phyloP scores from a whole-genome alignment of 2,329 filamentous ascomycete genomes.

The Trichoderma citrinoviride region DNA sequence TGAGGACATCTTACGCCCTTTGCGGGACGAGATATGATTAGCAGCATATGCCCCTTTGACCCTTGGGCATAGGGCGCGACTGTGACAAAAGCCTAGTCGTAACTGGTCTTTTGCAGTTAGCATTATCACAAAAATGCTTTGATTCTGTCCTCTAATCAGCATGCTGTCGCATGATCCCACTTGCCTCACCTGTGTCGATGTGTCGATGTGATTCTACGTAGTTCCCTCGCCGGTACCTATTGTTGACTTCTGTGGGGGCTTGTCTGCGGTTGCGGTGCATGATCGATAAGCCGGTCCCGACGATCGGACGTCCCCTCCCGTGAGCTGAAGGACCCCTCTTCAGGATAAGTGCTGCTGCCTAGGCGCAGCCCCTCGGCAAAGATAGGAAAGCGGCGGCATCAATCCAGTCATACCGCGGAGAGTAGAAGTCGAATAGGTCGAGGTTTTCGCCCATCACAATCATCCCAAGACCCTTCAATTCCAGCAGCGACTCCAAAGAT shows the following conservation, averaged over 20 bases:
- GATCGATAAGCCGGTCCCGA: conserved; percentile 9
- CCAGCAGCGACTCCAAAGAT: conserved; percentile 24
- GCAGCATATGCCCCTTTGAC: neutral
- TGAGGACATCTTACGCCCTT: conserved; percentile 22
- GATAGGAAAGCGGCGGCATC: neutral
- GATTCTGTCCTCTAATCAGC: conserved; percentile 19
- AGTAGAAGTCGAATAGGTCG: neutral
- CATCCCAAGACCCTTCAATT: neutral
- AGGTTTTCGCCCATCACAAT: neutral
- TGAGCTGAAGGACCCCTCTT: conserved; percentile 1
- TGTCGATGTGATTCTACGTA: conserved; percentile 14
- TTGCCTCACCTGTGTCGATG: neutral
- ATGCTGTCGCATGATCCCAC: neutral
- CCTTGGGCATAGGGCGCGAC: neutral
- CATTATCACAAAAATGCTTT: conserved; percentile 21
- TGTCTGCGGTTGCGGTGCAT: neutral
- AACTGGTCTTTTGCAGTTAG: conserved; percentile 21
- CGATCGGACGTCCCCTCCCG: neutral
- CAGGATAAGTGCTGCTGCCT: neutral
- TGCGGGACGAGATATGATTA: conserved; percentile 10
- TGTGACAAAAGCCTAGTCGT: conserved; percentile 13
- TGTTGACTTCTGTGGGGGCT: neutral
- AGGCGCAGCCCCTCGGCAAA: neutral
- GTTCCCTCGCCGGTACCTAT: neutral
- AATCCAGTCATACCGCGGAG: neutral